These are phyloP conservation scores for Amylocarpus encephaloides DNA, from an alignment of 2,329 filamentous ascomycete genomes.

Conservation along the genomic window DNA sequence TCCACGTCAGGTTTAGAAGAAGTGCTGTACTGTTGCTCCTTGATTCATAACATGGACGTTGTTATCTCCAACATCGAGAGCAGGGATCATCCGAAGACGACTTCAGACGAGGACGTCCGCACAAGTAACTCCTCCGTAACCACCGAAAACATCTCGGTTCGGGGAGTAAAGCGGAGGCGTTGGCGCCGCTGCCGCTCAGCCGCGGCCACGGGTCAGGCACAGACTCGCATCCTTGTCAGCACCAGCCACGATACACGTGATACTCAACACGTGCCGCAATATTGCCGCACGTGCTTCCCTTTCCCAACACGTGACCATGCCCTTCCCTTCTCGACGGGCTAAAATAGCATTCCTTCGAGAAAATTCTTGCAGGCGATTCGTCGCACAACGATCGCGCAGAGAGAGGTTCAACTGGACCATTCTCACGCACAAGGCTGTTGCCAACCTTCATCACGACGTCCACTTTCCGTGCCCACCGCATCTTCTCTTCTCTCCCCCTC, in stretches of 20 bases:
- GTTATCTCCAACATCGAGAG: neutral
- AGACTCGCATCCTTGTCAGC: too few species aligned
- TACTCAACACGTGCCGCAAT: too few species aligned
- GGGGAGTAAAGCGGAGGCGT: neutral
- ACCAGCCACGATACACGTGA: too few species aligned
- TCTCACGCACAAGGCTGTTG: slow-evolving; percentile 24
- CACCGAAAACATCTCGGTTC: too few species aligned
- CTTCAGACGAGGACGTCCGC: too few species aligned
- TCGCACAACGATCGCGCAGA: slow-evolving; percentile 18
- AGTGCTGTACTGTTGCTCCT: neutral
- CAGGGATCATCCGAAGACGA: neutral
- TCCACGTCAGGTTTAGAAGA: neutral
- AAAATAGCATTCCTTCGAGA: neutral
- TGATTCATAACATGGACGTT: neutral
- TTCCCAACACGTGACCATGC: neutral
- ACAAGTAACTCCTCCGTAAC: too few species aligned
- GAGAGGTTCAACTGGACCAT: slow-evolving; percentile 14
- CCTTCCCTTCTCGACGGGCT: too few species aligned
- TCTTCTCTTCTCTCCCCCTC: slow-evolving; percentile 45
- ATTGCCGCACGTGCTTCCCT: neutral
- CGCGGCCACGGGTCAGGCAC: too few species aligned
- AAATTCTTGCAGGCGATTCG: slow-evolving; percentile 13
- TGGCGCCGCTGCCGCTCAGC: neutral
- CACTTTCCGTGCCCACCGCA: slow-evolving; percentile 32
- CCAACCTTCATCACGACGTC: slow-evolving; percentile 27